A percentile compares a stretch with the other conserved stretches of the same genome.
These are phyloP conservation scores for Exophiala xenobiotica DNA, from an alignment of 2,329 filamentous ascomycete genomes.

Conservation along the genomic window DNA sequence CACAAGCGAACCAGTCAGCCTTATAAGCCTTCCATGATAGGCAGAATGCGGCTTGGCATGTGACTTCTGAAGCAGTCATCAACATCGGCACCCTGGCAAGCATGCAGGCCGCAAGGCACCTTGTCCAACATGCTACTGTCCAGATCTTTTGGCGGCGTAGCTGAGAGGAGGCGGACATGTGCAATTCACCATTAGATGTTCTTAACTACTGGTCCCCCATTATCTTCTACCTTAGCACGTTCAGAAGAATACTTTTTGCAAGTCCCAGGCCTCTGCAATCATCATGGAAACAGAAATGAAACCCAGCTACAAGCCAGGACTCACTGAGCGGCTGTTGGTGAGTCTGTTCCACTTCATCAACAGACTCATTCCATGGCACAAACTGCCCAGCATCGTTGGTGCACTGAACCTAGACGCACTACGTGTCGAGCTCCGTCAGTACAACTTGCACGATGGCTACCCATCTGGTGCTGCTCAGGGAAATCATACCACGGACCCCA, in stretches of 20 bases:
- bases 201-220: no score
- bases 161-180: no score
- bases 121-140: no score
- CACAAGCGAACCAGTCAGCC: constrained; percentile 7
- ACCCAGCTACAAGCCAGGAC: constrained; percentile 32
- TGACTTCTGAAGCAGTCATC: not conserved
- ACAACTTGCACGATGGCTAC: constrained; percentile 49
- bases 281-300: constrained; percentile 7
- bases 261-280: not conserved
- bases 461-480: constrained; percentile 41
- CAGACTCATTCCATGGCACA: constrained; percentile 44
- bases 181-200: no score
- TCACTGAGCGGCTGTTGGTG: constrained; percentile 35
- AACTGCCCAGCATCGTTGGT: constrained; percentile 33
- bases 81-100: no score
- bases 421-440: constrained; percentile 44
- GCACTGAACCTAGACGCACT: constrained; percentile 44
- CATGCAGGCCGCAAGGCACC: no score
- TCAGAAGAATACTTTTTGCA: not conserved
- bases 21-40: not conserved
- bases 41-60: not conserved
- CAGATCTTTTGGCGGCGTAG: no score
- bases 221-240: no score
- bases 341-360: constrained; percentile 42
- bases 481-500: constrained; percentile 26